These are phyloP conservation scores for Oryza punctata DNA, from an alignment of 176 grass and related monocot genomes.

Conservation along the genomic window DNA sequence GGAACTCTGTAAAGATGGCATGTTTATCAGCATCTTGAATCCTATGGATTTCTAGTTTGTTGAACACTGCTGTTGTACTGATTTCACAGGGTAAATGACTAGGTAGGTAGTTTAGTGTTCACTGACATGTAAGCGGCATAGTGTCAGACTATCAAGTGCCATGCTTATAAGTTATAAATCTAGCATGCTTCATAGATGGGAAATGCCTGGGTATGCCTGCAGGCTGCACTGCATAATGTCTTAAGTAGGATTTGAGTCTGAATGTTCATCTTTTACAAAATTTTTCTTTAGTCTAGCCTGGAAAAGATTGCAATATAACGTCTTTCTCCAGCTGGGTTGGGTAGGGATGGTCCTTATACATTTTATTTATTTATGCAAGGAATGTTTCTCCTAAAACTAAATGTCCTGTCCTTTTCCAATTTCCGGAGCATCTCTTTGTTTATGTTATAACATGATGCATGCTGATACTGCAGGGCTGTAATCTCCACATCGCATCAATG, in stretches of 20 bases:
- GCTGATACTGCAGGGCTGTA: constrained; percentile 51
- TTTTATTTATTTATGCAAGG: neutral
- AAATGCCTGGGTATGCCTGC: neutral
- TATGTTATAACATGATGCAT: constrained; percentile 7
- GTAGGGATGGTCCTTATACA: neutral
- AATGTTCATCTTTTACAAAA: neutral
- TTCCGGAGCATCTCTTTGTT: neutral
- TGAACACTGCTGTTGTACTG: neutral
- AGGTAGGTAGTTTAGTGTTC: neutral
- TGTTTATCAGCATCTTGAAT: constrained; percentile 3
- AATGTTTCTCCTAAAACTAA: neutral
- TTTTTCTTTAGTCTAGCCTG: constrained; percentile 8
- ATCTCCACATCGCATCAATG: constrained; percentile 84
- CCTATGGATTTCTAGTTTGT: neutral
- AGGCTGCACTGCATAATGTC: neutral
- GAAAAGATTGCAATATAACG: neutral
- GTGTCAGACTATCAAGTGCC: neutral
- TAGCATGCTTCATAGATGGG: neutral
- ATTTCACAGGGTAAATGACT: neutral
- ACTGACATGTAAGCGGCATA: constrained; percentile 7
- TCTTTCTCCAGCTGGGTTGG: constrained; percentile 8
- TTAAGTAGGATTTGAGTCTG: neutral
- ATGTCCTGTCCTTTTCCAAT: neutral
- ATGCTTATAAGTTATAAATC: neutral
- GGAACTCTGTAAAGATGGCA: neutral